These are phyloP conservation scores for Ligustrum vulgare DNA, from an alignment of 257 asterid genomes.

Conservation along the genomic window DNA sequence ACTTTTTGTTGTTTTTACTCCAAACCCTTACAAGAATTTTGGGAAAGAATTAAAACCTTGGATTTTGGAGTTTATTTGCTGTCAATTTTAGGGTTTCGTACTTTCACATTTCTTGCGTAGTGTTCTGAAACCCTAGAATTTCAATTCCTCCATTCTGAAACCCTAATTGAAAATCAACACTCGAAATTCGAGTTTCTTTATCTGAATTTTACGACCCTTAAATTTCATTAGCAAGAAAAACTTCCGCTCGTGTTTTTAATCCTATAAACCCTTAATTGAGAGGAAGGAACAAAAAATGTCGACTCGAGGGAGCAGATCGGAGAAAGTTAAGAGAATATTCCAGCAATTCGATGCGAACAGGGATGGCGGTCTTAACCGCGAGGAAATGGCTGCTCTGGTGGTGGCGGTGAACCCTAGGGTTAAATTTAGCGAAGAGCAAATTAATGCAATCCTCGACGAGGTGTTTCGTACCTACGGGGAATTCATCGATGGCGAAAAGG, in stretches of 20 bases:
- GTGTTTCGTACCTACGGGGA: constrained; percentile 88
- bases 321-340: constrained; percentile 86
- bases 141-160: constrained; percentile 9
- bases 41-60: not conserved
- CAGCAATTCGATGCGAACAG: constrained; percentile 72
- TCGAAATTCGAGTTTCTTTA: constrained; percentile 22
- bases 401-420: constrained; percentile 92
- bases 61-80: not conserved
- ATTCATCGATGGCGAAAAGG: constrained; percentile 79
- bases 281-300: constrained; percentile 44
- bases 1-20: constrained; percentile 12
- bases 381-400: constrained; percentile 90
- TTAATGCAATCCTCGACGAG: constrained; percentile 84
- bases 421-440: constrained; percentile 93
- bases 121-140: constrained; percentile 12
- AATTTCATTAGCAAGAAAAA: constrained; percentile 11
- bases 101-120: constrained; percentile 13
- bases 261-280: constrained; percentile 21
- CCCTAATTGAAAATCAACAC: not conserved
- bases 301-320: constrained; percentile 95
- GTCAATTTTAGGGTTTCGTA: not conserved
- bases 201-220: constrained; percentile 15
- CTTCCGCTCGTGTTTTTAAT: constrained; percentile 20
- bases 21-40: not conserved
- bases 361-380: constrained; percentile 86